phyloP scores from a whole-genome alignment of 1,139 yeast genomes.

The Suhomyces terraborum region DNA sequence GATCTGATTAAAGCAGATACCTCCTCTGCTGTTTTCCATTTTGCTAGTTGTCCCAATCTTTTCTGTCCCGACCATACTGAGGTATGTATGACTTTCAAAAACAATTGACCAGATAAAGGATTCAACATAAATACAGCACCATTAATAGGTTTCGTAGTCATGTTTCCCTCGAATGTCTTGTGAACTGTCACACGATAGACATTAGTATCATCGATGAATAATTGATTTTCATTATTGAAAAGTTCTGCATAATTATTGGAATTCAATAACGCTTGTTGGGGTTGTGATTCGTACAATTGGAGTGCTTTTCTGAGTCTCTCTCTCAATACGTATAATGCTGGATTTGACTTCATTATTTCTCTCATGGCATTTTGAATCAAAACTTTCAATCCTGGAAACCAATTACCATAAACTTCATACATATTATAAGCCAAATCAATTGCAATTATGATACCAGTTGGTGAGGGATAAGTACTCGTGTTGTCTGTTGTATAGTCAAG shows the following conservation, averaged over 20 bases:
- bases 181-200: constrained; percentile 95
- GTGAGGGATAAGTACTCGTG: constrained; percentile 84
- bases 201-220: constrained; percentile 89
- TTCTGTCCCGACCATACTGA: constrained; percentile 98
- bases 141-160: constrained; percentile 89
- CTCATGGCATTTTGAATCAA: constrained; percentile 89
- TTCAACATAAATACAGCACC: constrained; percentile 90
- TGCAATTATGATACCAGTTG: constrained; percentile 89
- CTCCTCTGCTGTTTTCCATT: constrained; percentile 99
- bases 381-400: constrained; percentile 95
- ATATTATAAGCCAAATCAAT: constrained; percentile 93
- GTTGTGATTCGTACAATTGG: constrained; percentile 90
- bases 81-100: constrained; percentile 86
- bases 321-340: constrained; percentile 86
- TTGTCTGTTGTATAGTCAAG: constrained; percentile 91
- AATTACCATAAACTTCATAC: constrained; percentile 95
- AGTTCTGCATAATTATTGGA: constrained; percentile 89
- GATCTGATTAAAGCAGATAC: constrained; percentile 90
- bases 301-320: constrained; percentile 94
- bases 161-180: constrained; percentile 88
- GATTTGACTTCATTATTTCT: constrained; percentile 93
- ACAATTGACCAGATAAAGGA: constrained; percentile 87
- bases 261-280: constrained; percentile 88
- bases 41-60: constrained; percentile 88
- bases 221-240: constrained; percentile 78